These are phyloP conservation scores for Cytospora piceicola DNA, from an alignment of 2,329 filamentous ascomycete genomes.

Conservation along the genomic window DNA sequence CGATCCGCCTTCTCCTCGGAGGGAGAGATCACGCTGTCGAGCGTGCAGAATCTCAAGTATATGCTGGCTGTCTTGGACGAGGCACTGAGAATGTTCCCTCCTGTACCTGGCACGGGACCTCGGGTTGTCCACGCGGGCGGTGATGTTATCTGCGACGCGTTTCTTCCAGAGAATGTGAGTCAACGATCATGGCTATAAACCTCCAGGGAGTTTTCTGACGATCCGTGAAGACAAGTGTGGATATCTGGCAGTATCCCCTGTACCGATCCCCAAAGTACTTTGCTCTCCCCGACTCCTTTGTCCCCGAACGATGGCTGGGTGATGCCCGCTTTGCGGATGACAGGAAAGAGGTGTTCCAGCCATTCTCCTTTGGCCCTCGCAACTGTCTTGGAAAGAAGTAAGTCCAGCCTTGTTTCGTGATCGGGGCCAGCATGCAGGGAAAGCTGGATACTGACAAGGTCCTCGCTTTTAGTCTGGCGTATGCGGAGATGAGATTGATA, in stretches of 20 bases:
- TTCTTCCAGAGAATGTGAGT: slow-evolving; percentile 41
- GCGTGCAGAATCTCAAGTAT: slow-evolving; percentile 35
- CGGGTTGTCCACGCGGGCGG: slow-evolving; percentile 36
- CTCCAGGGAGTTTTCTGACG: fast-evolving
- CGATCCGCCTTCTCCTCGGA: slow-evolving; percentile 42
- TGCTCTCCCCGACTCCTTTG: slow-evolving; percentile 46
- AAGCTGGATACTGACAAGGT: slow-evolving; percentile 13
- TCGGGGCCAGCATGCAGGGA: no score
- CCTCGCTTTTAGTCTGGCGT: slow-evolving; percentile 45
- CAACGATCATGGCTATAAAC: neutral
- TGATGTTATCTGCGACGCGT: slow-evolving; percentile 37
- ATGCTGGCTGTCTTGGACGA: slow-evolving; percentile 41
- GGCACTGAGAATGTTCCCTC: slow-evolving; percentile 38
- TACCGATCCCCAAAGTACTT: slow-evolving; percentile 48
- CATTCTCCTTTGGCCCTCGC: slow-evolving; percentile 50
- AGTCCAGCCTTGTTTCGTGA: slow-evolving; percentile 30
- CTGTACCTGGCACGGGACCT: slow-evolving; percentile 32
- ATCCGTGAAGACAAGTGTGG: slow-evolving; percentile 43
- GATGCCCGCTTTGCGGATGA: slow-evolving; percentile 43
- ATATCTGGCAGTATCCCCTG: slow-evolving; percentile 47
- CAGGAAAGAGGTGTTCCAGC: slow-evolving; percentile 45
- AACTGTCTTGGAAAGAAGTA: slow-evolving; percentile 55
- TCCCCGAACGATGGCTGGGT: slow-evolving; percentile 51
- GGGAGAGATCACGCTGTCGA: slow-evolving; percentile 37
- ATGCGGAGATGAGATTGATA: slow-evolving; percentile 52